A percentile compares a stretch with the other conserved stretches of the same genome.
These are phyloP conservation scores for Micractinium sp. DNA, from an alignment of 139 green algal species.

Conservation along the genomic window DNA sequence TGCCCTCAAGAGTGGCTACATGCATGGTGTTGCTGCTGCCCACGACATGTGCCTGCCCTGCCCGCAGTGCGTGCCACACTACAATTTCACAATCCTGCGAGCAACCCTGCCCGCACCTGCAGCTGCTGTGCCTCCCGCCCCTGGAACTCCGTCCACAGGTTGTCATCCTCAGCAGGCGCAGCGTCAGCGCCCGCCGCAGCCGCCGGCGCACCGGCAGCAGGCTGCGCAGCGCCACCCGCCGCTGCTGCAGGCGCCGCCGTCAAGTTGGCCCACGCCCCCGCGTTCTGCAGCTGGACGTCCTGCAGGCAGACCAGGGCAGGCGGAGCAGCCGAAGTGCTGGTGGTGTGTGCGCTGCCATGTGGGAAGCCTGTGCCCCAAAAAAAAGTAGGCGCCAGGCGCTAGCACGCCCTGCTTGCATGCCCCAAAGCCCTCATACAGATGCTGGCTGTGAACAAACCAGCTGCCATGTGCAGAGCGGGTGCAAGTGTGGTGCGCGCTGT, in stretches of 20 bases:
- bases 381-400: too few relatives aligned
- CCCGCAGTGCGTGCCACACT: too few relatives aligned
- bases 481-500: too few relatives aligned
- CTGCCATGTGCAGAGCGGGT: too few relatives aligned
- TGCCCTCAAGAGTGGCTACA: too few relatives aligned
- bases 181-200: background rate
- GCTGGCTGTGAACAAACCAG: too few relatives aligned
- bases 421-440: too few relatives aligned
- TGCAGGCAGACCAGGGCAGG: constrained; percentile 12
- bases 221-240: background rate
- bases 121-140: constrained; percentile 48
- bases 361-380: too few relatives aligned
- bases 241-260: constrained; percentile 13
- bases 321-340: background rate
- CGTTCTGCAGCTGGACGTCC: constrained; percentile 58
- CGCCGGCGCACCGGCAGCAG: background rate
- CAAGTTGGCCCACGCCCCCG: constrained; percentile 52
- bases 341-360: background rate
- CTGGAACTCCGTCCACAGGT: constrained; percentile 62
- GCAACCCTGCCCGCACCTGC: background rate
- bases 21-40: too few relatives aligned
- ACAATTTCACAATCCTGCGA: background rate
- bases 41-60: too few relatives aligned
- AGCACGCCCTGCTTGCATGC: too few relatives aligned
- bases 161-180: constrained; percentile 43